Percentiles rank a stretch among this genome's conserved stretches.
These are phyloP conservation scores for Aspergillus fumigatiaffinis DNA, from an alignment of 2,329 filamentous ascomycete species.

Conservation along the genomic window DNA sequence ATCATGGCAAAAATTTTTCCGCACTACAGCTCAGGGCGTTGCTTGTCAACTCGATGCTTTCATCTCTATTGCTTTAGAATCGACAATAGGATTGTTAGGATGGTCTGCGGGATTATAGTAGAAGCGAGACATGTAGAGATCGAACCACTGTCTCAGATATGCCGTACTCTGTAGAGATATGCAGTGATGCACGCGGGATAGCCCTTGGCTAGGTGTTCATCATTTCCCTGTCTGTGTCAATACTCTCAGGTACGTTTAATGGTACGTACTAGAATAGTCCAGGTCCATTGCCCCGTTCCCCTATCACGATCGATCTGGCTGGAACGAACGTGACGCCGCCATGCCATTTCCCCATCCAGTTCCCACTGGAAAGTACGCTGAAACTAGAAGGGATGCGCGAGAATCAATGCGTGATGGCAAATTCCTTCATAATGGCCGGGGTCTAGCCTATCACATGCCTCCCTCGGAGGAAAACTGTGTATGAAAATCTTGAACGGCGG, in stretches of 20 bases:
- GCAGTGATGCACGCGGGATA: neutral
- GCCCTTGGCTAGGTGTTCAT: neutral
- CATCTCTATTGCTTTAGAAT: neutral
- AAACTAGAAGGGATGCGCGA: no score
- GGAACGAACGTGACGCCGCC: neutral
- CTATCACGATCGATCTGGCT: constrained; percentile 3
- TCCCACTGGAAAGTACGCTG: no score
- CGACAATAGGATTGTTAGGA: neutral
- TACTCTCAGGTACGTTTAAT: neutral
- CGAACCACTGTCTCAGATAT: no score
- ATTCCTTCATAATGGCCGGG: neutral
- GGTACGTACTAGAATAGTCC: neutral
- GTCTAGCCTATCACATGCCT: neutral
- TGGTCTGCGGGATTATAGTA: neutral
- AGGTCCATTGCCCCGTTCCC: neutral
- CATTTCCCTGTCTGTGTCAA: no score
- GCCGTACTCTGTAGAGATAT: no score
- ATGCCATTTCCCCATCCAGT: no score
- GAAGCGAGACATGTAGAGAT: no score
- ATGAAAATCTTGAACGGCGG: neutral
- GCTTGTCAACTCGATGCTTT: neutral
- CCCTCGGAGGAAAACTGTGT: neutral
- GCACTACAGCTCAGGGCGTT: neutral
- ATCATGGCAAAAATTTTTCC: neutral
- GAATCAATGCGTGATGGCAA: no score